phyloP scores from a whole-genome alignment of 495 filamentous ascomycete genomes.

The Lindgomyces ingoldianus region DNA sequence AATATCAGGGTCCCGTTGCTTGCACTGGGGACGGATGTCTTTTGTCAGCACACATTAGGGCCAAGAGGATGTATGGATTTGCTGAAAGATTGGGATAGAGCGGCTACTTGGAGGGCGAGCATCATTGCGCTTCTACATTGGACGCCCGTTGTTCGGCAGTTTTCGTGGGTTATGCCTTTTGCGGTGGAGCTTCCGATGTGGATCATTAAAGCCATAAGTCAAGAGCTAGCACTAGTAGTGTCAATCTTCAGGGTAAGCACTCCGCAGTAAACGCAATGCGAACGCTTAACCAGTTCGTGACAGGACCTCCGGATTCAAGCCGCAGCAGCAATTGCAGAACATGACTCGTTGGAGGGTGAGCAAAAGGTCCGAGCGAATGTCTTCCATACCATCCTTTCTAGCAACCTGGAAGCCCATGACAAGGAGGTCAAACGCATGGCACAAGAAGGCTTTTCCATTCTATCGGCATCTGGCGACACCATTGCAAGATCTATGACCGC shows the following conservation, averaged over 20 bases:
- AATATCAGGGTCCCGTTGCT: constrained; percentile 9
- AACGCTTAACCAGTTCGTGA: not conserved
- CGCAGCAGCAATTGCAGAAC: constrained; percentile 1
- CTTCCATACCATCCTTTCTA: constrained; percentile 2
- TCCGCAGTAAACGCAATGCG: too few relatives aligned
- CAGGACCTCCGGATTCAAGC: constrained; percentile 3
- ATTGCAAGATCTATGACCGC: constrained; percentile 30
- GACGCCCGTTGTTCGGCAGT: constrained; percentile 3
- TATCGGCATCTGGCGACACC: constrained; percentile 14
- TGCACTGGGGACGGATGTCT: constrained; percentile 17
- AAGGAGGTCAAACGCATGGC: constrained; percentile 16
- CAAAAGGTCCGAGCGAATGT: constrained; percentile 4
- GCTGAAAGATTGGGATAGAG: constrained; percentile 11
- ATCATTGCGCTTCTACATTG: not conserved
- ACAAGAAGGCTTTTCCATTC: constrained; percentile 11
- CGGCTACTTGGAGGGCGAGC: constrained; percentile 18
- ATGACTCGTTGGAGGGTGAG: constrained; percentile 3
- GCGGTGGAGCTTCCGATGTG: constrained; percentile 1
- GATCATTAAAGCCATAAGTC: not conserved
- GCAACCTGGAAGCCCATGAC: constrained; percentile 5
- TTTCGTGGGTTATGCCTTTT: not conserved
- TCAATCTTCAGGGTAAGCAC: not conserved
- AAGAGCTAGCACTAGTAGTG: not conserved
- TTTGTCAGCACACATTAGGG: constrained; percentile 13
- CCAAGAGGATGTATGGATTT: not conserved